Base-by-base conservation (phyloP, 2,329 filamentous ascomycete species). In the Fusarium tupiense region DNA sequence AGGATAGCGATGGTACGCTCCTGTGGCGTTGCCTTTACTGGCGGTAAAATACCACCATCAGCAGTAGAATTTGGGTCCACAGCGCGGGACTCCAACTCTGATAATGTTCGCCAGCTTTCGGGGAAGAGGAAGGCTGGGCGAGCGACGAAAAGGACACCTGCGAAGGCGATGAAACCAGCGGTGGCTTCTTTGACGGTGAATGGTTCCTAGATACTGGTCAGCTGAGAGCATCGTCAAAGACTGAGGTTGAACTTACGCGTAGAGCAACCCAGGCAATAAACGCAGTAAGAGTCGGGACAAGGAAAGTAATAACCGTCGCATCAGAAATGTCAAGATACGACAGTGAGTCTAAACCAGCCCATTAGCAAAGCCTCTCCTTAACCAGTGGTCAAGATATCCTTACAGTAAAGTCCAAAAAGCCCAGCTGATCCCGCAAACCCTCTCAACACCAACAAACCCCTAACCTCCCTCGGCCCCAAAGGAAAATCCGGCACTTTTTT, bases 291-390 rank as follows among this genome's bases (percentile, higher is more conserved):
- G 91, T 91, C 0, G 94, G 94, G 0, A 92, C 88, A 7, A 96
- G 86, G 80, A 96, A 96, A 12, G 92, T 94, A 40, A 96, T 91
- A 31, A 95, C 93, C 0, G 92, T 94, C 3, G 93, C 92, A 79
- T 96, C 94, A 4, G 93, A 91, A 4, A 96, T 86, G 5, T 93
- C 91, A 2, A 96, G 88, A 72, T 94, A 95, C 31, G 92, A 86
- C 1, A 85, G 79, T 0, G 83, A 83, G 38, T 86, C 82, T 84
- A 88, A 0, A 1, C 6, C 4, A 10, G 2, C 10, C 0, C 5
- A 26, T 77, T 17, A 75, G 67, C 7, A 13, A 11, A 33, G 1
- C 1, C 9, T 2, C 2, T 4, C 6, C n/a, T 9, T 13, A n/a
- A n/a, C n/a, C n/a, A n/a, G n/a, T n/a, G n/a, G n/a, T 2, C 19